phyloP scores from a whole-genome alignment of 1,284 basidiomycete genomes.

The Pseudozyma tsukubaensis region DNA sequence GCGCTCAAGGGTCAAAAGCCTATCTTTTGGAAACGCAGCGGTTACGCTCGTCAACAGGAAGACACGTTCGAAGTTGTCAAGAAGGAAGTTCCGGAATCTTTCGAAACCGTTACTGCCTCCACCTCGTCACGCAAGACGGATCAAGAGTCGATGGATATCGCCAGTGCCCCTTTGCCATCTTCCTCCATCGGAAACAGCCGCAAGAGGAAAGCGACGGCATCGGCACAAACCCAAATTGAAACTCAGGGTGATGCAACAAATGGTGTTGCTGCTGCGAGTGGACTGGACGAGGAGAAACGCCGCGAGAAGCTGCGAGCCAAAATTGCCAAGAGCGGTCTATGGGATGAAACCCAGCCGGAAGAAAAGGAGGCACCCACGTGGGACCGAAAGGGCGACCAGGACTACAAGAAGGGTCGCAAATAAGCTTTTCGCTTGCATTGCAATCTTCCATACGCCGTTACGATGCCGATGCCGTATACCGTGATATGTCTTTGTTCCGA shows the following conservation, averaged over 20 bases:
- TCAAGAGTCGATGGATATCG: conserved; percentile 35
- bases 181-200: conserved; percentile 21
- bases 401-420: conserved; percentile 52
- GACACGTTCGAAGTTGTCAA: conserved; percentile 10
- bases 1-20: conserved; percentile 67
- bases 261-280: not conserved
- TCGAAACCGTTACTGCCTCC: not conserved
- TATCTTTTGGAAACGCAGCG: conserved; percentile 67
- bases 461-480: not conserved
- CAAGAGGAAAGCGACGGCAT: conserved; percentile 29
- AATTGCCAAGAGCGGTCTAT: conserved; percentile 49
- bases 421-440: conserved; percentile 1
- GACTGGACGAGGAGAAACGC: conserved; percentile 28
- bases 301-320: conserved; percentile 33
- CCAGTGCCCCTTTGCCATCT: conserved; percentile 31
- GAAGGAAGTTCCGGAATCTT: not conserved
- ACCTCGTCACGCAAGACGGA: conserved; percentile 12
- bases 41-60: conserved; percentile 44
- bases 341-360: conserved; percentile 64
- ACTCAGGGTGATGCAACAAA: conserved; percentile 5
- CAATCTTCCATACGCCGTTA: not conserved
- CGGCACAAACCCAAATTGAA: conserved; percentile 17
- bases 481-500: too few relatives aligned
- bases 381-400: conserved; percentile 58
- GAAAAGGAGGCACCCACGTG: conserved; percentile 59